Base-by-base conservation (phyloP, 805 yeast species). In the Candida rishiriensis region DNA sequence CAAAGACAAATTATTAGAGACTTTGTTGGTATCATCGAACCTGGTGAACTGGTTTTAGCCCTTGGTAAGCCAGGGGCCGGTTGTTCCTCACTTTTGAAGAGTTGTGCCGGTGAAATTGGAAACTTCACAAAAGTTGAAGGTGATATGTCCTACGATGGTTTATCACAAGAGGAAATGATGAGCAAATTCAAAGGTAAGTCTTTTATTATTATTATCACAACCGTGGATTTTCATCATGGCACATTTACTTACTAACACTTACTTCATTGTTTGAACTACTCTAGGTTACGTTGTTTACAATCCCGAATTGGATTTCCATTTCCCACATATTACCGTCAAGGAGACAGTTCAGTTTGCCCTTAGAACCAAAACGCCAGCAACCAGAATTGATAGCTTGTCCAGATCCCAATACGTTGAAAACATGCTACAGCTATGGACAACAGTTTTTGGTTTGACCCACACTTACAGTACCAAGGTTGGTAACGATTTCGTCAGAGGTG, bases 1-100 rank as follows among this genome's bases (percentile, higher is more conserved):
- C 56, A 63, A 30, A 58, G 69, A 56, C 48, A 59, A 44, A 69
- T 72, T 43, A 67, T 72, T 42, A 68, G 65, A 51, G 63, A 69
- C 40, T 61, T 69, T 51, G 60, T 68, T 32, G 76, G 75, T 61
- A 65, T 71, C 34, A 65, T 57, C 38, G 56, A 59, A 47, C 76
- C 85, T 2, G 88, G 89, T 53, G 88, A 83, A 54, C 75, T 83
- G 80, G 72, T 80, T 29, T 66, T 84, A 39, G 89, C 84, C 6
- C 62, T 82, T 31, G 88, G 86, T 42, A 75, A 84, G 49, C 89
- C 91, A 2, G 89, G 91, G 54, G 83, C 91, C 26, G 93, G 93
- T 38, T 85, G 90, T 60, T 80, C 90, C 3, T 76, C 88, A 3
- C 68, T 84, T 38, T 67, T 84, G 59, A 80, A 81, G 53, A 73